Evolutionary conservation across 768 basidiomycete genomes (phyloP).

Genomic region (Cystofilobasidium capitatum): DNA sequence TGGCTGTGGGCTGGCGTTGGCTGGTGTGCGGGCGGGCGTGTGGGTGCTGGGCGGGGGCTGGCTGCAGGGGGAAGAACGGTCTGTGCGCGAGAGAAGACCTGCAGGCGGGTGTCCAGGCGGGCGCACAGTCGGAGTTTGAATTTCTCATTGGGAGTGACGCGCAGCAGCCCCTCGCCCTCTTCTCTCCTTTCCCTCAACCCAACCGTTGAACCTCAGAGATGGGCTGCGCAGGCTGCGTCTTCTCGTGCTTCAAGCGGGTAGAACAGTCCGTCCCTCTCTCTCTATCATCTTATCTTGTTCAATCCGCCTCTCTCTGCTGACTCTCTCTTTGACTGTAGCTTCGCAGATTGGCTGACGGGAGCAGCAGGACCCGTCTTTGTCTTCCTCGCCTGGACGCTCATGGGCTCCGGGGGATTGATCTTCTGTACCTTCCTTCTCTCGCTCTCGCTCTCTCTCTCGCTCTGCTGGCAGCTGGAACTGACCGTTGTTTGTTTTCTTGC

Average conservation of each 20-base stretch:
- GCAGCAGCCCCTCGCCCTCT: too few species aligned
- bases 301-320: not conserved
- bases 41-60: too few species aligned
- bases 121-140: too few species aligned
- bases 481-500: not conserved
- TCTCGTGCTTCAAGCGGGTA: slow-evolving; percentile 55
- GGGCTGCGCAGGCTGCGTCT: too few species aligned
- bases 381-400: slow-evolving; percentile 62
- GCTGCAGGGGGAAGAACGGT: too few species aligned
- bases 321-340: not conserved
- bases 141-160: too few species aligned
- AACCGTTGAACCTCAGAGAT: too few species aligned
- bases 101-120: too few species aligned
- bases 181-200: too few species aligned
- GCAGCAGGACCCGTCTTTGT: slow-evolving; percentile 88
- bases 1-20: too few species aligned
- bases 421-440: slow-evolving; percentile 57
- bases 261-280: slow-evolving; percentile 47
- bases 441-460: not conserved
- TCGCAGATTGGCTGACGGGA: slow-evolving; percentile 70
- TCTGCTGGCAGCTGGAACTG: not conserved
- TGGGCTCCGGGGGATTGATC: slow-evolving; percentile 56
- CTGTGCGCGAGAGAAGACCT: too few species aligned
- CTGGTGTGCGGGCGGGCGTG: too few species aligned
- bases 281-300: not conserved